Evolutionary conservation across 371 early-diverging fungal species (phyloP), one percentile per base, ranked within the genome.

Genomic region (Lichtheimia corymbifera): DNA sequence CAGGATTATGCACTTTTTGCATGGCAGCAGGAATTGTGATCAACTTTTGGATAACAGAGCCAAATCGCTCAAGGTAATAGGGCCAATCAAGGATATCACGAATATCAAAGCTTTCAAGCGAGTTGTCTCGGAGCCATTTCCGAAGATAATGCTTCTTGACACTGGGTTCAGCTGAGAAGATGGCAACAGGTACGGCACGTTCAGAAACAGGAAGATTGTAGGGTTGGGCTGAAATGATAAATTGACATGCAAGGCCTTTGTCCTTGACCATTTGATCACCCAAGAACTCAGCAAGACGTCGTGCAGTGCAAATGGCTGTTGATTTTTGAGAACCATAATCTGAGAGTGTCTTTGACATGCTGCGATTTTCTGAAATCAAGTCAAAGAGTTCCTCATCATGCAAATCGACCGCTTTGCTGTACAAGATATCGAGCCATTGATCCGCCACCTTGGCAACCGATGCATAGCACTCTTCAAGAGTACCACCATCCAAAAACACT

Each of bases 21-120:
- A 96, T 92, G 4, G 97, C 95, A 3, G 99, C 99, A 4, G 99
- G 99, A 66, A 99, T 97, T 4, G 98, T 95, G 64, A 99, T 97
- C 45, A 99, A 78, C 71, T 99, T 98, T 69, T 95, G 97, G 65
- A 99, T 92, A 1, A 97, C 95, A 22, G 91, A 88, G 17, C 94
- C 95, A 63, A 99, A 94, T 41, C 99, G 91, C 64, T 98, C 98
- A 58, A 93, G 64, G 71, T 99, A 99, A 76, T 99, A 99, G 47
- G 88, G 79, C 99, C 99, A 99, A 77, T 99, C 99, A 17, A 99
- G 67, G 30, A 99, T 91, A 25, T 90, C 88, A 45, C 97, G 85
- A 68, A 96, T 90, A 70, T 96, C 92, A 73, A 91, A 84, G 63
- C 85, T 83, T 44, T 83, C 74, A 30, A 91, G 68, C 25, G 83